Evolutionary conservation across 805 yeast genomes (phyloP), one percentile per base, ranked within the genome.

Genomic region (Ogataea sp.): DNA sequence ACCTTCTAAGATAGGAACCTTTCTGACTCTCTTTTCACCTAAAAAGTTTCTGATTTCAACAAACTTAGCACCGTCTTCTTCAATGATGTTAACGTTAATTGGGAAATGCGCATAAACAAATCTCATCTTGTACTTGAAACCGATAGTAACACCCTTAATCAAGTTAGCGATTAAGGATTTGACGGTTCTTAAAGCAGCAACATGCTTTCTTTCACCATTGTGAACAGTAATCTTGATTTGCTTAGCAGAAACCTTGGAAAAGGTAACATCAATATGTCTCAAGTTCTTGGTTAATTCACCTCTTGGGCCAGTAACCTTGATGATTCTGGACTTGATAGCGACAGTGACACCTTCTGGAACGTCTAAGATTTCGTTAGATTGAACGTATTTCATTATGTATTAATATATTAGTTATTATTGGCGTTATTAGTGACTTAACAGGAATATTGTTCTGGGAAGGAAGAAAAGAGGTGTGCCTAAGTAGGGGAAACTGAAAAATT

Each of bases 91-190:
- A 57, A 93, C 96, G 74, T 93, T 93, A 75, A 94, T 93, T 70
- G 98, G 99, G 96, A 93, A 93, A 86, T 93, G 98, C 82, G 98
- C 99, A 68, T 90, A 94, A 52, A 93, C 98, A 71, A 87, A 89
- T 80, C 97, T 88, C 96, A 93, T 83, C 85, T 93, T 93, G 90
- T 93, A 93, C 75, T 85, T 81, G 95, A 74, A 90, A 72, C 97
- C 98, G 78, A 81, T 81, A 68, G 98, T 93, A 67, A 93, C 98
- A 84, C 99, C 99, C 57, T 84, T 85, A 73, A 93, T 70, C 80
- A 93, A 71, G 85, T 93, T 93, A 65, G 86, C 65, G 61, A 93
- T 78, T 67, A 93, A 75, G 53, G 97, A 86, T 77, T 87, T 89
- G 70, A 93, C 97, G 48, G 98, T 90, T 80, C 97, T 89, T 68